Percentiles rank a stretch among this genome's conserved stretches.
Conservation (phyloP, 495 filamentous ascomycete species). For the Aspergillus asperescens region DNA sequence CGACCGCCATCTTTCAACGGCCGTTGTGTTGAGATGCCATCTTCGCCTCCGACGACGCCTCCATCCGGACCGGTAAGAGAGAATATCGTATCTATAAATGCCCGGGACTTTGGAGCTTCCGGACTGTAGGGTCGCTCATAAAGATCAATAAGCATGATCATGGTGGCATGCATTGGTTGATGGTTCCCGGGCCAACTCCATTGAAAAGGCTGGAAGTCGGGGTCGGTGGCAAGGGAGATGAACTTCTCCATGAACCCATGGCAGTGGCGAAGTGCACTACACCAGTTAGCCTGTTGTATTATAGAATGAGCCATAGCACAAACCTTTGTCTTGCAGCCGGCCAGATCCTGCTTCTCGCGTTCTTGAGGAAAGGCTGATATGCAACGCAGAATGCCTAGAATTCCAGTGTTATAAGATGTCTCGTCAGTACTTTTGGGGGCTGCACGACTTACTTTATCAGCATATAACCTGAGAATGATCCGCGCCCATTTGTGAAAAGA, state of each 20-base stretch:
- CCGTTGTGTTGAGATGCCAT: conserved; percentile 42
- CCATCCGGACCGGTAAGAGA: conserved; percentile 49
- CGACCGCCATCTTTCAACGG: conserved; percentile 49
- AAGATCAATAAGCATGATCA: conserved; percentile 55
- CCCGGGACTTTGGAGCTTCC: conserved; percentile 44
- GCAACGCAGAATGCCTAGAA: conserved; percentile 47
- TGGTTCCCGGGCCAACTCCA: conserved; percentile 56
- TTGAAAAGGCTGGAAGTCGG: conserved; percentile 52
- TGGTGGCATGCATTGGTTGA: conserved; percentile 53
- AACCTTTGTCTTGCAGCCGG: conserved; percentile 49
- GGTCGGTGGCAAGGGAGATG: conserved; percentile 46
- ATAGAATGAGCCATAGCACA: background rate
- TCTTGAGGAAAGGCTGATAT: conserved; percentile 53
- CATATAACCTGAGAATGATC: conserved; percentile 41
- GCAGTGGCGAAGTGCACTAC: conserved; percentile 49
- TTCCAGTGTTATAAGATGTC: background rate
- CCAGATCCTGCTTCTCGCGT: conserved; percentile 51
- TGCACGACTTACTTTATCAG: conserved; percentile 36
- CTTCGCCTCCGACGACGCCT: conserved; percentile 47
- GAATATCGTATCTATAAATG: conserved; percentile 50
- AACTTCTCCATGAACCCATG: conserved; percentile 54
- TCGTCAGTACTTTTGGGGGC: background rate
- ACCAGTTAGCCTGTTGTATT: conserved; percentile 8
- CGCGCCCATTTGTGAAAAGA: conserved; percentile 45
- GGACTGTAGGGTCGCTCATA: conserved; percentile 47